These are phyloP conservation scores for Setaria italica DNA, from an alignment of 202 grass and related monocot species.

Conservation along the genomic window DNA sequence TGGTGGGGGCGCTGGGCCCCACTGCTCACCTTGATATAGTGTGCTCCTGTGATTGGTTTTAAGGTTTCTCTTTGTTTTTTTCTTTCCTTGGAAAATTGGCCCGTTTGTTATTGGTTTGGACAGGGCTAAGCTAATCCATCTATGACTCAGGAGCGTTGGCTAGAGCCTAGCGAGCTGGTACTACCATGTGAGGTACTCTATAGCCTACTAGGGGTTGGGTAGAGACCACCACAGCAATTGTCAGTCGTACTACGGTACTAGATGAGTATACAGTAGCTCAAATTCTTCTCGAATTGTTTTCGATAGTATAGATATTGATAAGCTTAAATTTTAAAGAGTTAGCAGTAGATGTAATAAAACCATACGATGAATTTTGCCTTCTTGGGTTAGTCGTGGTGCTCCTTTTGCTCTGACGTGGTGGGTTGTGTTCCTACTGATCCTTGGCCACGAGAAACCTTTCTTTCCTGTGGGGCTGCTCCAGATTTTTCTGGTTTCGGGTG, in stretches of 20 bases:
- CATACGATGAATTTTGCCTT: neutral
- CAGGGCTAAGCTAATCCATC: neutral
- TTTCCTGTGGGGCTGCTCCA: neutral
- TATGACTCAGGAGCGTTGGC: slow-evolving; percentile 7
- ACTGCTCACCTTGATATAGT: slow-evolving; percentile 14
- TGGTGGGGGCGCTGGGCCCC: slow-evolving; percentile 19
- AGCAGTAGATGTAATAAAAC: neutral
- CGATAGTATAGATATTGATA: neutral
- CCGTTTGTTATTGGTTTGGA: slow-evolving; percentile 32
- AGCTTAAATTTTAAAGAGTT: neutral
- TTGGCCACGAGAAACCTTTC: slow-evolving; percentile 19
- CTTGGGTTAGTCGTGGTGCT: neutral
- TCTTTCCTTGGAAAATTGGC: slow-evolving; percentile 23
- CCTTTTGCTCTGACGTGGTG: slow-evolving; percentile 7
- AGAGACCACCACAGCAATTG: neutral
- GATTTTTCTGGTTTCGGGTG: slow-evolving; percentile 37
- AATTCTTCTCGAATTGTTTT: neutral
- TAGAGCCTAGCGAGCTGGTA: neutral
- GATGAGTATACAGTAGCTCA: neutral
- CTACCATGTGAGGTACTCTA: no score
- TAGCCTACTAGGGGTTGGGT: neutral
- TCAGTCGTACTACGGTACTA: neutral
- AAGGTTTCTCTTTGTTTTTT: slow-evolving; percentile 12
- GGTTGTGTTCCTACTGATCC: neutral
- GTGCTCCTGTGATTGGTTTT: slow-evolving; percentile 48